Conservation (phyloP, 345 rosid species). For the Punica granatum region DNA sequence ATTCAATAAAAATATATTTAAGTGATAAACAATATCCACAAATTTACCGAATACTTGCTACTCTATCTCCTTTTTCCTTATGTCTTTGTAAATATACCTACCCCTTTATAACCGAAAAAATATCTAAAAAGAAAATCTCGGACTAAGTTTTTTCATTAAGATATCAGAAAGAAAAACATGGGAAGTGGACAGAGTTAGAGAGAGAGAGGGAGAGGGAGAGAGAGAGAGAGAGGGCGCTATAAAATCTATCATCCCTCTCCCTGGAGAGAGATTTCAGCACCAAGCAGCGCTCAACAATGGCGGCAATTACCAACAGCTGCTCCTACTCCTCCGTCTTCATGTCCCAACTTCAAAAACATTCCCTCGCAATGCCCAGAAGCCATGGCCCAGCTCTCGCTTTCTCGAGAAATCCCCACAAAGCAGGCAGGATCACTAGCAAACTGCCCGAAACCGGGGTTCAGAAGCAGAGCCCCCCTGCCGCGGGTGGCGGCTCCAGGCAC, state of each 20-base stretch:
- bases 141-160: no score
- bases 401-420: slow-evolving; percentile 17
- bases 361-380: not conserved
- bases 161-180: no score
- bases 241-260: not conserved
- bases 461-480: not conserved
- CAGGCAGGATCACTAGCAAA: slow-evolving; percentile 30
- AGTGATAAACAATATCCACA: no score
- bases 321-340: slow-evolving; percentile 20
- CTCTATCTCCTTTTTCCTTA: no score
- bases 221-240: no score
- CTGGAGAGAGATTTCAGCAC: not conserved
- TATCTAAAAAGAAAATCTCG: no score
- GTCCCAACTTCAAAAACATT: slow-evolving; percentile 16
- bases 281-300: slow-evolving; percentile 21
- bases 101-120: no score
- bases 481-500: slow-evolving; percentile 30
- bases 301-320: slow-evolving; percentile 16
- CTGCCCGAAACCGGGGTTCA: slow-evolving; percentile 32
- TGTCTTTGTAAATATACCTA: no score
- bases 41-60: no score
- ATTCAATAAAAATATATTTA: no score
- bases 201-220: no score
- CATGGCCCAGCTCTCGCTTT: not conserved
- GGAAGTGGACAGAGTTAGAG: no score